Evolutionary conservation across 176 grass and related monocot species (phyloP).

Genomic region (Phyllostachys edulis): DNA sequence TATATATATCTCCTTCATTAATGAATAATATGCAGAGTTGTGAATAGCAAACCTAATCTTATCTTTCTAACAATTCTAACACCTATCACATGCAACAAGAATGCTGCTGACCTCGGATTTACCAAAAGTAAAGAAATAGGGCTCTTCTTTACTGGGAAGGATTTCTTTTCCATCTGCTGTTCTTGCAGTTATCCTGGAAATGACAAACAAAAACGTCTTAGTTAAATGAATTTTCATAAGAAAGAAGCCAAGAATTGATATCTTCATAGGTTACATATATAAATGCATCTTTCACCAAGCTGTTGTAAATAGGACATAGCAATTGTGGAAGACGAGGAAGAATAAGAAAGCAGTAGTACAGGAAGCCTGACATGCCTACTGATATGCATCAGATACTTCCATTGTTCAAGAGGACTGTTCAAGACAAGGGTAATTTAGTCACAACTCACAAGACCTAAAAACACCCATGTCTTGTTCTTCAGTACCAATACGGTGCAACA

Average conservation of each 20-base stretch:
- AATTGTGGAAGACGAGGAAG: not conserved
- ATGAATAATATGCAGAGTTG: no score
- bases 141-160: slow-evolving; percentile 55
- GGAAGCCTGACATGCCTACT: not conserved
- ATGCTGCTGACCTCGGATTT: slow-evolving; percentile 81
- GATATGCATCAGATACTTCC: not conserved
- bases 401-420: slow-evolving; percentile 16
- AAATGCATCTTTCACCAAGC: not conserved
- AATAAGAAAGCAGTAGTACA: slow-evolving; percentile 17
- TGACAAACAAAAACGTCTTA: slow-evolving; percentile 19
- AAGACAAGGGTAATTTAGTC: not conserved
- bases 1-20: no score
- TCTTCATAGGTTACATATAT: not conserved
- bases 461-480: not conserved
- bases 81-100: slow-evolving; percentile 27
- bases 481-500: not conserved
- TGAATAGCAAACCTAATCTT: no score
- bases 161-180: slow-evolving; percentile 81
- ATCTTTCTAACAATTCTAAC: no score
- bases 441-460: not conserved
- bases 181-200: slow-evolving; percentile 73
- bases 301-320: slow-evolving; percentile 1
- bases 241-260: not conserved
- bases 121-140: slow-evolving; percentile 91
- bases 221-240: slow-evolving; percentile 34